Evolutionary conservation across 768 basidiomycete genomes (phyloP), one percentile per base, ranked within the genome.

Genomic region (Pleurotus eryngii): DNA sequence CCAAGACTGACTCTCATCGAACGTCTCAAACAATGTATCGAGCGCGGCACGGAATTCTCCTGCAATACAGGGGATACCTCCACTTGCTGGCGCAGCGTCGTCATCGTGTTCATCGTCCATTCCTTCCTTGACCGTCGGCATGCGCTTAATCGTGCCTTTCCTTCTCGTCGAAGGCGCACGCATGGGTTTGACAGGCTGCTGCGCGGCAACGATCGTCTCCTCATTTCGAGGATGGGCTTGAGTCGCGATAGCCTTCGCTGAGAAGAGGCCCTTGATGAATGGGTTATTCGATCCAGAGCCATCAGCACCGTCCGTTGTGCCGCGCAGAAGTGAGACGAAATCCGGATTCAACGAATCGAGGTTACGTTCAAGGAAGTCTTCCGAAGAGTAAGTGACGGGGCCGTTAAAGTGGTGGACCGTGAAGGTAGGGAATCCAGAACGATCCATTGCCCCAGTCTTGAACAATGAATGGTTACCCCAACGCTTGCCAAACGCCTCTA

Each of bases 391-490:
- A 0, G 90, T 90, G 12, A 98, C 92, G 2, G 93, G 82, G 0
- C 93, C 94, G 57, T 90, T 91, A 72, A 83, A 98, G 68, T 98
- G 97, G 67, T 85, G 90, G 71, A 98, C 80, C 0, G 90, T 95
- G 72, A 99, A 99, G 0, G 91, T 87, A 0, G 89, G 87, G 68
- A 79, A 87, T 4, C 95, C 92, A 0, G 85, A 83, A 7, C 92
- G 81, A 64, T 92, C 90, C 22, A 83, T 74, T 0, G 78, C 73
- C 9, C 92, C 90, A 0, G 88, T 70, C 71, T 95, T 95, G 85
- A 98, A 98, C 0, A 88, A 89, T 0, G 89, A 81, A 66, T 98
- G 95, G 63, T 92, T 96, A 5, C 86, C 91, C 92, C 95, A 98
- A 1, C 96, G 83, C 71, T 98, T 98, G 47, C 82, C 78, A 67